These are phyloP conservation scores for Cladosporium sp. DNA, from an alignment of 2,329 filamentous ascomycete genomes.

Conservation along the genomic window DNA sequence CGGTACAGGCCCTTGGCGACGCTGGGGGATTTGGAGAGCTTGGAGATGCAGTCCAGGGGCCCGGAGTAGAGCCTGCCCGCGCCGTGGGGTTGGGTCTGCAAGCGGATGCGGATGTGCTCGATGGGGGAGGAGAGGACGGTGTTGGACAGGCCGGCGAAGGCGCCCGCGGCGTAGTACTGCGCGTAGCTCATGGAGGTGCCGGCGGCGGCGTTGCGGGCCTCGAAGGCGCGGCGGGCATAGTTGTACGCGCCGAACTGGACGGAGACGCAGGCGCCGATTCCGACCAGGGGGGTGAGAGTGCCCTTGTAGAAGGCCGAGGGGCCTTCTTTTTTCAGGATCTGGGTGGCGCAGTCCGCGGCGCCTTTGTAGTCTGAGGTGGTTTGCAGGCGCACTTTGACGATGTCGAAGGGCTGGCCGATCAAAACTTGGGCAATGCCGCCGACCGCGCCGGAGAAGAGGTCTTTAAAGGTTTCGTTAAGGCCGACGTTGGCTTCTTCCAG, in stretches of 20 bases:
- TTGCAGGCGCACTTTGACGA: constrained; percentile 95
- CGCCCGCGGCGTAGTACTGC: constrained; percentile 87
- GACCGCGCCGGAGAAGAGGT: constrained; percentile 83
- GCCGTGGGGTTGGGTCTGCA: constrained; percentile 95
- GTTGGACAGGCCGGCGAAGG: constrained; percentile 91
- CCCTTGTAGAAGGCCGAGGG: constrained; percentile 96
- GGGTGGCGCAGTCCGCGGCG: constrained; percentile 73
- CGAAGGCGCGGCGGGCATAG: constrained; percentile 80
- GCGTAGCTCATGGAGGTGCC: constrained; percentile 59
- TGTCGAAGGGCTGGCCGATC: constrained; percentile 77
- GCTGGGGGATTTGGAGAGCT: constrained; percentile 67
- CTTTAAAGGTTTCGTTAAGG: constrained; percentile 61
- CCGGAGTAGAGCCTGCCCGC: constrained; percentile 72
- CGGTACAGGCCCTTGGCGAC: constrained; percentile 75
- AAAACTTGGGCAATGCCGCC: constrained; percentile 93
- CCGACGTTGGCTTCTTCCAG: constrained; percentile 39
- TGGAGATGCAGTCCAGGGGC: constrained; percentile 84
- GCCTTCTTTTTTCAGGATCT: constrained; percentile 86
- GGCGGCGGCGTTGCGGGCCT: constrained; percentile 59
- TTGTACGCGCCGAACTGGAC: constrained; percentile 98
- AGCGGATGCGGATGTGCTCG: constrained; percentile 91
- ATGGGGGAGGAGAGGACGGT: constrained; percentile 84
- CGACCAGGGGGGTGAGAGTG: constrained; percentile 87
- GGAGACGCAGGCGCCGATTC: constrained; percentile 93
- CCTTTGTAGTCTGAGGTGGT: constrained; percentile 77